phyloP scores from a whole-genome alignment of 495 filamentous ascomycete species.

The Penicillium argentinense region DNA sequence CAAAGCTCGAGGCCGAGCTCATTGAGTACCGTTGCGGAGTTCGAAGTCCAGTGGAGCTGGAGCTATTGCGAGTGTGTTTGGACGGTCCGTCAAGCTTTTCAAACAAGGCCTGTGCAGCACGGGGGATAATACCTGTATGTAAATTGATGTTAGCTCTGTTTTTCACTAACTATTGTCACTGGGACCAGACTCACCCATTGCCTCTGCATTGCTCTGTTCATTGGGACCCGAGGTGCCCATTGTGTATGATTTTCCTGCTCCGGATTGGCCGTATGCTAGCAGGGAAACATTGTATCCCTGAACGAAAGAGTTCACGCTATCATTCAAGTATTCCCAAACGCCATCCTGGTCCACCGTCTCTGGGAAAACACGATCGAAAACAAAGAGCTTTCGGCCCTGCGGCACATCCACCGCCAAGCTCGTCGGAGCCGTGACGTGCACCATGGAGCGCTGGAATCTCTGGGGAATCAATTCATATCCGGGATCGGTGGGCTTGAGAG shows the following conservation, averaged over 20 bases:
- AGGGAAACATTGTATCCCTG: slow-evolving; percentile 99
- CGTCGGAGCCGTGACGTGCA: slow-evolving; percentile 81
- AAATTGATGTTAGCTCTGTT: slow-evolving; percentile 5
- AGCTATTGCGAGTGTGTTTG: slow-evolving; percentile 49
- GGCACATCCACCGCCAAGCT: slow-evolving; percentile 86
- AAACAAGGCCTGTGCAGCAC: slow-evolving; percentile 84
- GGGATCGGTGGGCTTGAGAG: slow-evolving; percentile 78
- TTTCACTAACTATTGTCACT: not conserved
- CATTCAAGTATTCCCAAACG: slow-evolving; percentile 90
- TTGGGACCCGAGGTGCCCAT: slow-evolving; percentile 93
- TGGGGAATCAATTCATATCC: slow-evolving; percentile 94
- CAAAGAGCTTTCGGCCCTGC: slow-evolving; percentile 89
- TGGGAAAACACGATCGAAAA: slow-evolving; percentile 93
- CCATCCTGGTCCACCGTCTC: slow-evolving; percentile 84
- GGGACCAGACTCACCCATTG: slow-evolving; percentile 66
- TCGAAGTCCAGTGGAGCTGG: slow-evolving; percentile 72
- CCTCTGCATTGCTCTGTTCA: slow-evolving; percentile 71
- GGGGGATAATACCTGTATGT: slow-evolving; percentile 80
- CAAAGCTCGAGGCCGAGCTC: slow-evolving; percentile 52
- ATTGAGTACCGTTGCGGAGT: slow-evolving; percentile 81
- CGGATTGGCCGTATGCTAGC: slow-evolving; percentile 97
- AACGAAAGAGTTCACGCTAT: slow-evolving; percentile 86
- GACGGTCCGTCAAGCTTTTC: slow-evolving; percentile 69
- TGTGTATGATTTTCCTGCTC: slow-evolving; percentile 98
- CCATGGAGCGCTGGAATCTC: slow-evolving; percentile 91